A percentile compares a stretch with the other conserved stretches of the same genome.
These are phyloP conservation scores for Grigorovia transvaalensis DNA, from an alignment of 805 yeast genomes.

Conservation along the genomic window DNA sequence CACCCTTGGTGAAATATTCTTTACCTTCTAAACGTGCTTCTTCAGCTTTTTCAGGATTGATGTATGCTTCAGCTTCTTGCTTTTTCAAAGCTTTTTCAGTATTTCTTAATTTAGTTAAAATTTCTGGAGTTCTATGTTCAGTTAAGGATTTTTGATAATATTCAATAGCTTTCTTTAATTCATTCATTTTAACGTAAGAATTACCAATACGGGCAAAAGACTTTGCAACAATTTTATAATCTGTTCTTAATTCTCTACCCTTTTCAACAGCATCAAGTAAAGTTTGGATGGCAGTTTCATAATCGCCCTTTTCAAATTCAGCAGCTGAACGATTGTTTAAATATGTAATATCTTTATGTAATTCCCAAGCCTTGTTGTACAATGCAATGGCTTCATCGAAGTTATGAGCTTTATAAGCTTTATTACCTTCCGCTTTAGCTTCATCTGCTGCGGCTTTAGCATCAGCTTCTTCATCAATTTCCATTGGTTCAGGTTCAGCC, in stretches of 20 bases:
- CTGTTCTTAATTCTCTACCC: constrained; percentile 84
- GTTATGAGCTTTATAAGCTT: constrained; percentile 71
- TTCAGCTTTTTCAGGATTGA: constrained; percentile 89
- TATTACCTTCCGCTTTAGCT: constrained; percentile 78
- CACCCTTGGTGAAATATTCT: constrained; percentile 76
- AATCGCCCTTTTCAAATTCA: constrained; percentile 90
- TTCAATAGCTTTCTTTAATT: constrained; percentile 62
- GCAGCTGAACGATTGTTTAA: constrained; percentile 97
- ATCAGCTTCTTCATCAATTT: constrained; percentile 28
- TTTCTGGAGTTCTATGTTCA: constrained; percentile 94
- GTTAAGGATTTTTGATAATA: constrained; percentile 84
- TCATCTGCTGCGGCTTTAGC: constrained; percentile 48
- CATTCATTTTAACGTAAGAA: constrained; percentile 63
- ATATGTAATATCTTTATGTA: constrained; percentile 76
- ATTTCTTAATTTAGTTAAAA: constrained; percentile 73
- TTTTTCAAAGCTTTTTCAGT: constrained; percentile 79
- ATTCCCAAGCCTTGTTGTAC: constrained; percentile 80
- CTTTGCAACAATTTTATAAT: constrained; percentile 84
- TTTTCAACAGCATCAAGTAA: constrained; percentile 76
- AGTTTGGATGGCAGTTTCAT: constrained; percentile 72
- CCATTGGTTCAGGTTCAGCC: constrained; percentile 29
- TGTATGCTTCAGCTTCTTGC: constrained; percentile 64
- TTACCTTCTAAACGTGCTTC: constrained; percentile 91
- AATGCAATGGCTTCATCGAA: constrained; percentile 87
- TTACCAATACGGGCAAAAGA: constrained; percentile 88